Base-by-base conservation (phyloP, 768 basidiomycete genomes). In the Candolleomyces efflorescens region DNA sequence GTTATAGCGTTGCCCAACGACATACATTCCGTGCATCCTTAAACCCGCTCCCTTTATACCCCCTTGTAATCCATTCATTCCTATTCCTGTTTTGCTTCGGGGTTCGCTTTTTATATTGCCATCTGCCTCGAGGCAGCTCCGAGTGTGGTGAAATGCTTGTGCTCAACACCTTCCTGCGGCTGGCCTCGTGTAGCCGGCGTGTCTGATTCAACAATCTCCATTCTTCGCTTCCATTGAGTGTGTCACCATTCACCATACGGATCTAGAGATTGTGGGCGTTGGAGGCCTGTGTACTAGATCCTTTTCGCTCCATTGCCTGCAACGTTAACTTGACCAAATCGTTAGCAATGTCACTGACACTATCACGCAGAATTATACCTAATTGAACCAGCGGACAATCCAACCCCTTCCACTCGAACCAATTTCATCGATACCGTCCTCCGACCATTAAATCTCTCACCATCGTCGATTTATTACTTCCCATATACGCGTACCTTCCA, bases 331-430 rank as follows among this genome's bases (percentile, higher is more conserved):
- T 53, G 1, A 38, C 51, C 36, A 38, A 53, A 53, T 12, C 37
- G 32, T 32, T 32, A 32, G 32, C 32, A 32, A 32, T 39, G 32
- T 52, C 39, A 41, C 56, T 58, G 56, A 58, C 56, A 48, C 32
- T 36, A 23, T 37, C 20, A 41, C 20, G n/a, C 56, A 58, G 56
- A 58, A 58, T 58, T 49, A 54, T 49, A 44, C 56, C 56, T 58
- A 58, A 58, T 58, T 32, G 23, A 53, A n/a, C 18, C 50, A 26
- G 38, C 15, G 26, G 20, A 3, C 23, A 32, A 20, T 37, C 18
- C 23, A 32, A 20, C 24, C 18, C 51, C 36, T 20, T 32, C 43
- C 22, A 32, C 26, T 27, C 20, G 27, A 38, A 22, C 24, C 43
- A 56, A 15, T 23, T n/a, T 22, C 50, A 44, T 54, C 53, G 51